Conservation (phyloP, 2,329 filamentous ascomycete species). For the Penicillium rolfsii region DNA sequence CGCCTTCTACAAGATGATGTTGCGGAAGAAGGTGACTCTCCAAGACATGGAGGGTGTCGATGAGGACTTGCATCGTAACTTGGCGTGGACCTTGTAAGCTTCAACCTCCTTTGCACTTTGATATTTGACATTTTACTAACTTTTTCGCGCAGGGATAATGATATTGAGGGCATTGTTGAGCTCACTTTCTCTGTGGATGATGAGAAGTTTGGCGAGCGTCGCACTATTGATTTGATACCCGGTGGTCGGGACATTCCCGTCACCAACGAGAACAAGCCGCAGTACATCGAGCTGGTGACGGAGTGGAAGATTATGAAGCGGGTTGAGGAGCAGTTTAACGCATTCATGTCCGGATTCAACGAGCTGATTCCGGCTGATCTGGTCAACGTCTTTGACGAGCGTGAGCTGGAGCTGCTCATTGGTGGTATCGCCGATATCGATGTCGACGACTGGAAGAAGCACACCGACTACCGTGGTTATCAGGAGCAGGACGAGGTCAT, state of each 20-base stretch:
- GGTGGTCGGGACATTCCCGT: slow-evolving; percentile 90
- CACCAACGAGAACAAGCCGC: slow-evolving; percentile 97
- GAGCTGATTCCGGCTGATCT: slow-evolving; percentile 95
- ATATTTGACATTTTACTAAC: slow-evolving; percentile 28
- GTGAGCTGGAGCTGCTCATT: slow-evolving; percentile 93
- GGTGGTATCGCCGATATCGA: slow-evolving; percentile 99
- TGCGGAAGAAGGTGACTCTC: slow-evolving; percentile 87
- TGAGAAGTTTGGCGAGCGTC: slow-evolving; percentile 92
- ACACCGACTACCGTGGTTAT: slow-evolving; percentile 98
- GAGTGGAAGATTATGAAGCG: slow-evolving; percentile 99
- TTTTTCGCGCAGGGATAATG: slow-evolving; percentile 69
- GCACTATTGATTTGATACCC: slow-evolving; percentile 91
- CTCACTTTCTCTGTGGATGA: slow-evolving; percentile 97
- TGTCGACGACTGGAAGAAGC: slow-evolving; percentile 99
- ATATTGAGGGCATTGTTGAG: slow-evolving; percentile 92
- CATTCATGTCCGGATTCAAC: slow-evolving; percentile 96
- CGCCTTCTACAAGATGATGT: slow-evolving; percentile 98
- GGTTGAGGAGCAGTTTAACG: slow-evolving; percentile 96
- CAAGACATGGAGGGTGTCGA: slow-evolving; percentile 99
- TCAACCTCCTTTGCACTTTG: not conserved
- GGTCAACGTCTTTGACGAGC: slow-evolving; percentile 98
- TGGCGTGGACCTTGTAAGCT: slow-evolving; percentile 86
- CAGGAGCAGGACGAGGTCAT: slow-evolving; percentile 97
- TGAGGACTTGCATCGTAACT: slow-evolving; percentile 92
- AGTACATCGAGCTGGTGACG: slow-evolving; percentile 98